Evolutionary conservation across 2,329 filamentous ascomycete species (phyloP).

Genomic region (Aschersonia sp.): DNA sequence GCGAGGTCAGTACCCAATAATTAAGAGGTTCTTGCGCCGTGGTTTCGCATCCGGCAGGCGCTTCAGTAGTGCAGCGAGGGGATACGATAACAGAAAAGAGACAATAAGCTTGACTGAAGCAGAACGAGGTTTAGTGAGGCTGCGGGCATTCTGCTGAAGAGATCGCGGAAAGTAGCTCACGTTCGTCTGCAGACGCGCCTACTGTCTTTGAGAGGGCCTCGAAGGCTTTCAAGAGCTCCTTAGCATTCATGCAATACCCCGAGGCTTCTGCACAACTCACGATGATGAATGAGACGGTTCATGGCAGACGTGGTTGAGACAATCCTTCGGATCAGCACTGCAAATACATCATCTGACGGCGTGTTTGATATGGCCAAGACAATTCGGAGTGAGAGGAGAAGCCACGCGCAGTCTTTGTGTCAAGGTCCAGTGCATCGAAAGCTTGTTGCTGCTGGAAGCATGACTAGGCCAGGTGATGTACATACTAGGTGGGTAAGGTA

Average conservation of each 20-base stretch:
- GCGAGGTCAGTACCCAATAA: slow-evolving; percentile 43
- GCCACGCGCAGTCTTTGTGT: no score
- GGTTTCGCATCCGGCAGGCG: slow-evolving; percentile 76
- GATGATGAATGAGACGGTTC: slow-evolving; percentile 6
- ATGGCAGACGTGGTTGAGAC: not conserved
- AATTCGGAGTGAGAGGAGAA: no score
- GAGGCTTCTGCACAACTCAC: slow-evolving; percentile 6
- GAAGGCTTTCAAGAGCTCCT: slow-evolving; percentile 14
- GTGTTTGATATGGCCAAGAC: no score
- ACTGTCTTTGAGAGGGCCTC: slow-evolving; percentile 15
- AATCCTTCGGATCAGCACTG: no score
- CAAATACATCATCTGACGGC: no score
- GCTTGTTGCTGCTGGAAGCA: no score
- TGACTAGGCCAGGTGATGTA: no score
- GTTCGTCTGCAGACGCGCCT: slow-evolving; percentile 23
- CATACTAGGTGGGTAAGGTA: no score
- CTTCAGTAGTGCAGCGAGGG: slow-evolving; percentile 77
- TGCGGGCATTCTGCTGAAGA: no score
- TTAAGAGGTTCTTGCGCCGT: slow-evolving; percentile 76
- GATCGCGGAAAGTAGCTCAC: slow-evolving; percentile 10
- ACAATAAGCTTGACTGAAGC: slow-evolving; percentile 75
- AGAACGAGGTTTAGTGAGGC: not conserved
- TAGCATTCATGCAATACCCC: not conserved
- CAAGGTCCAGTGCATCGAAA: no score
- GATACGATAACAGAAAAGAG: slow-evolving; percentile 84